A percentile compares a stretch with the other conserved stretches of the same genome.
phyloP scores from a whole-genome alignment of 139 green algal species.

The Edaphochlamys debaryana region DNA sequence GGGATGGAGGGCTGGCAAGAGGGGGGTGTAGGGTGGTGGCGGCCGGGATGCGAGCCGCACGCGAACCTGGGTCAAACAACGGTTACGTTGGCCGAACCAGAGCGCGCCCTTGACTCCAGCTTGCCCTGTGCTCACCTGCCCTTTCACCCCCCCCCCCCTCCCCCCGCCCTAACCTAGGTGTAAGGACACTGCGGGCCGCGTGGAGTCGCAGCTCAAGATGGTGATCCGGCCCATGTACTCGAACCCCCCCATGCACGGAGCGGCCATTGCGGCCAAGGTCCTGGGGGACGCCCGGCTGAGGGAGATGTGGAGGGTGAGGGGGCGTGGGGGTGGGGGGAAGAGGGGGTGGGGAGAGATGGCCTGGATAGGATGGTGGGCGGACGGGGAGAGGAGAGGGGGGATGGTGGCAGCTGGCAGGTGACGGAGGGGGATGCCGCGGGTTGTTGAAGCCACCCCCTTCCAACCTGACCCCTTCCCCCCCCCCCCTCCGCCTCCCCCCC shows the following conservation, averaged over 20 bases:
- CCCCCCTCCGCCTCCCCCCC: no score
- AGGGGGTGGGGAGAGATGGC: background rate
- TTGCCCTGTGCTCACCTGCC: no score
- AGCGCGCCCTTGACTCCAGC: no score
- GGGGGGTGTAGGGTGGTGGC: background rate
- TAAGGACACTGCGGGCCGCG: slow-evolving; percentile 27
- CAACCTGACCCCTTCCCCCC: no score
- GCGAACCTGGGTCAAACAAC: no score
- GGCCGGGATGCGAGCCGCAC: background rate
- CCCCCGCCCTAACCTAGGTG: no score
- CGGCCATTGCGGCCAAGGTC: slow-evolving; percentile 62
- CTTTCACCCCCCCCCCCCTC: no score
- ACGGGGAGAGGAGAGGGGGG: background rate
- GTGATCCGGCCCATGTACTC: slow-evolving; percentile 80
- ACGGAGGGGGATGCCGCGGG: no score
- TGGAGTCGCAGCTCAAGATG: slow-evolving; percentile 77
- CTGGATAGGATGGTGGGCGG: no score
- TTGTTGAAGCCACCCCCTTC: no score
- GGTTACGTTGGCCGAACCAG: no score
- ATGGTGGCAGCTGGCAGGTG: no score
- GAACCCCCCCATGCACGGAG: slow-evolving; percentile 83
- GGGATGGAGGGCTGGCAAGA: background rate
- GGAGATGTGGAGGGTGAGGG: slow-evolving; percentile 51
- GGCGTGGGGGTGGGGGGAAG: background rate
- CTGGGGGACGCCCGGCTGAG: slow-evolving; percentile 45